A percentile compares a stretch with the other conserved stretches of the same genome.
Evolutionary conservation across 2,329 filamentous ascomycete genomes (phyloP).

Genomic region (Aspergillus texensis): DNA sequence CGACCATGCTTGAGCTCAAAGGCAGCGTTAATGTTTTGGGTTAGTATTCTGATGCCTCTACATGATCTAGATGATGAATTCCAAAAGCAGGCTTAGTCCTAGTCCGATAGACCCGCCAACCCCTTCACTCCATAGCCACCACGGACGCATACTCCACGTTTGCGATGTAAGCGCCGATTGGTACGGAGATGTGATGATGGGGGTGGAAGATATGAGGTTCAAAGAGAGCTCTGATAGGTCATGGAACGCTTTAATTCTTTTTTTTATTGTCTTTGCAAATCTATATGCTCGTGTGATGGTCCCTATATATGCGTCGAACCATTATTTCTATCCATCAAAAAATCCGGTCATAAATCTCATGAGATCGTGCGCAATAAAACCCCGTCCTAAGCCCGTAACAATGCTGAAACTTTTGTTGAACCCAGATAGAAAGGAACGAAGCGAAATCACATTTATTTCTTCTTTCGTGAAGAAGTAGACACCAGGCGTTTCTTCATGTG

Average conservation of each 20-base stretch:
- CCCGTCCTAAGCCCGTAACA: conserved; percentile 2
- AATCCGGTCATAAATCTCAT: conserved; percentile 25
- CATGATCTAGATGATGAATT: conserved; percentile 39
- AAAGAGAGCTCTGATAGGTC: conserved; percentile 49
- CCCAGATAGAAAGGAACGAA: neutral
- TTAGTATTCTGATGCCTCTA: neutral
- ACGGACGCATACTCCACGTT: conserved; percentile 37
- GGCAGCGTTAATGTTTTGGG: neutral
- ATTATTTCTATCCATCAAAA: conserved; percentile 18
- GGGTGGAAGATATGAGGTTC: conserved; percentile 31
- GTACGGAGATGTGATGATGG: conserved; percentile 5
- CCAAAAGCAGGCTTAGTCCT: conserved; percentile 29
- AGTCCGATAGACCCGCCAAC: conserved; percentile 17
- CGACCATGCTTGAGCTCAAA: neutral
- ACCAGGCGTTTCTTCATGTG: conserved; percentile 75
- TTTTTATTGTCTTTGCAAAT: conserved; percentile 8
- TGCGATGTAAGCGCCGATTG: conserved; percentile 34
- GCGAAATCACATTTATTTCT: conserved; percentile 31
- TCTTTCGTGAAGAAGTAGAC: conserved; percentile 36
- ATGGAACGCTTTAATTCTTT: conserved; percentile 5
- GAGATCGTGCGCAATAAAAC: conserved; percentile 31
- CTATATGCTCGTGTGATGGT: conserved; percentile 6
- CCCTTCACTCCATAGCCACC: conserved; percentile 7
- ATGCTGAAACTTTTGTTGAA: conserved; percentile 11
- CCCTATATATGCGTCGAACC: conserved; percentile 14